A percentile compares a stretch with the other conserved stretches of the same genome.
Conservation (phyloP, 2,329 filamentous ascomycete genomes). For the Camptophora hylomeconis region DNA sequence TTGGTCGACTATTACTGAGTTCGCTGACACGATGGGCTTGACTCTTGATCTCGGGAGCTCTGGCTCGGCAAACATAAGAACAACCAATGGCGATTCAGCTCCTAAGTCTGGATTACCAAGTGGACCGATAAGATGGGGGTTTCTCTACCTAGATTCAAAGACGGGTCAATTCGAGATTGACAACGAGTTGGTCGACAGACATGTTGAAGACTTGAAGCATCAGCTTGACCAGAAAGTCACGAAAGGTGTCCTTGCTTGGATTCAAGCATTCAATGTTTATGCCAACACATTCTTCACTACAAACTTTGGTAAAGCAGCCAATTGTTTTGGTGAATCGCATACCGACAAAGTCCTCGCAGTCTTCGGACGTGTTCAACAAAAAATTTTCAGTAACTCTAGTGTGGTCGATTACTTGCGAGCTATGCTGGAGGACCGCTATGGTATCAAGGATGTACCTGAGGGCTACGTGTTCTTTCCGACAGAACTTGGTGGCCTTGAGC, state of each 20-base stretch:
- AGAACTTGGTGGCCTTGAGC: constrained; percentile 37
- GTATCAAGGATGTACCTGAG: constrained; percentile 33
- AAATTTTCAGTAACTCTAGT: constrained; percentile 34
- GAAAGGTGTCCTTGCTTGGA: constrained; percentile 44
- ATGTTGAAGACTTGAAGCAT: constrained; percentile 45
- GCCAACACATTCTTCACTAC: constrained; percentile 43
- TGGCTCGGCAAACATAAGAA: not conserved
- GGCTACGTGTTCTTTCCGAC: constrained; percentile 41
- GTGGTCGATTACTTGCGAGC: constrained; percentile 44
- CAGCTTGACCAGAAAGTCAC: constrained; percentile 39
- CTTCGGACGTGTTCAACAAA: constrained; percentile 38
- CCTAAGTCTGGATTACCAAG: constrained; percentile 27
- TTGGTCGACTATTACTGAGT: constrained; percentile 8
- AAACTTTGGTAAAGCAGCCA: constrained; percentile 44
- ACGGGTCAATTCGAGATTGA: constrained; percentile 48
- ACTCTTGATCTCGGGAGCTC: not conserved
- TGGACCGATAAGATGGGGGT: constrained; percentile 47
- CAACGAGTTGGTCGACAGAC: constrained; percentile 43
- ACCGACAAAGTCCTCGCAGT: constrained; percentile 42
- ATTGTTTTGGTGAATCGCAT: constrained; percentile 42
- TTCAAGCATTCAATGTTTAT: constrained; percentile 49
- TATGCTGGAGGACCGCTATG: constrained; percentile 40
- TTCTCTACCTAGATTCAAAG: constrained; percentile 41
- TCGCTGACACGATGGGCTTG: constrained; percentile 7
- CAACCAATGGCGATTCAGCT: constrained; percentile 4